A percentile compares a stretch with the other conserved stretches of the same genome.
These are phyloP conservation scores for Alternaria triticina DNA, from an alignment of 2,329 filamentous ascomycete genomes.

Conservation along the genomic window DNA sequence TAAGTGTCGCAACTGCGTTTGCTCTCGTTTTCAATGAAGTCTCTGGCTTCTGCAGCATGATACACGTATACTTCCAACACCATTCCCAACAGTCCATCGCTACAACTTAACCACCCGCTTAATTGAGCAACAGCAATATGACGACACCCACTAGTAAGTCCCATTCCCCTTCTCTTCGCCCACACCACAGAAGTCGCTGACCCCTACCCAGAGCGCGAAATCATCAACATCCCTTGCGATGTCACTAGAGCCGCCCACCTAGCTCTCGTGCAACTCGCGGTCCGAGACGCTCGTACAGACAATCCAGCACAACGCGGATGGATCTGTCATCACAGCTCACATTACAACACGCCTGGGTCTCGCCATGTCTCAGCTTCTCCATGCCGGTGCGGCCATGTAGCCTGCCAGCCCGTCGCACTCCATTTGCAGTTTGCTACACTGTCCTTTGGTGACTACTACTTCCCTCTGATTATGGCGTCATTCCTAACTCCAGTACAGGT, in stretches of 20 bases:
- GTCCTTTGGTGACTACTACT: background rate
- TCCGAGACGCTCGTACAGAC: background rate
- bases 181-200: background rate
- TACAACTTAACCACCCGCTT: background rate
- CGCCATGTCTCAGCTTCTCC: too few species aligned
- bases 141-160: background rate
- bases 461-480: background rate
- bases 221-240: background rate
- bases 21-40: background rate
- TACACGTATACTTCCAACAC: background rate
- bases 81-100: background rate
- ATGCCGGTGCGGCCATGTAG: background rate
- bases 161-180: background rate
- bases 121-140: background rate
- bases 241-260: too few species aligned
- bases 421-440: background rate
- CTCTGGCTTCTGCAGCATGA: background rate
- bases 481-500: background rate
- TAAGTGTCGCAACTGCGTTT: background rate
- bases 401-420: background rate
- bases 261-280: background rate
- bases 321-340: background rate
- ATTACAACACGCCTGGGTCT: background rate
- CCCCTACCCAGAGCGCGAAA: background rate
- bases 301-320: background rate